Percentiles rank a stretch among this genome's conserved stretches.
phyloP scores from a whole-genome alignment of 139 green algal species.

The Tetratostichococcus sp. region DNA sequence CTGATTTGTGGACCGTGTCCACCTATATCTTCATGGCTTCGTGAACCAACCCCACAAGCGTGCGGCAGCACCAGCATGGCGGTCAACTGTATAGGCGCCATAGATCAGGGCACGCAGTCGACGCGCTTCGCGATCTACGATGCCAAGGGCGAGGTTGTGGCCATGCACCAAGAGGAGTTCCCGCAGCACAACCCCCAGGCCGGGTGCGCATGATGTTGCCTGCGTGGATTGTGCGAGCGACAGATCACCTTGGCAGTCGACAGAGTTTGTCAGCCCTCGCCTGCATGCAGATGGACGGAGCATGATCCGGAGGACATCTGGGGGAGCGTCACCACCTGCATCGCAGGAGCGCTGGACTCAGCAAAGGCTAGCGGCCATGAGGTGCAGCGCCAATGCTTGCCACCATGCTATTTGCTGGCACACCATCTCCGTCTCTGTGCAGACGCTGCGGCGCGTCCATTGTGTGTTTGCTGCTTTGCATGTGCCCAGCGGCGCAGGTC shows the following conservation, averaged over 20 bases:
- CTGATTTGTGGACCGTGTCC: no score
- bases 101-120: slow-evolving; percentile 92
- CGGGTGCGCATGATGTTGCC: no score
- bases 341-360: slow-evolving; percentile 47
- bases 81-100: slow-evolving; percentile 50
- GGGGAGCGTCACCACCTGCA: slow-evolving; percentile 55
- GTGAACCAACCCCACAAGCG: no score
- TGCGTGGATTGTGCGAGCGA: no score
- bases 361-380: slow-evolving; percentile 10
- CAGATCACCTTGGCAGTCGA: no score
- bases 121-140: slow-evolving; percentile 87
- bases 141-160: slow-evolving; percentile 36
- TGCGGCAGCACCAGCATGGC: not conserved
- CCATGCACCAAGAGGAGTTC: slow-evolving; percentile 66
- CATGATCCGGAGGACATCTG: slow-evolving; percentile 87
- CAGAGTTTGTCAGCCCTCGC: not conserved
- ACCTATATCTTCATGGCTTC: no score
- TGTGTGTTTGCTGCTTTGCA: no score
- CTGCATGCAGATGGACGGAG: slow-evolving; percentile 81
- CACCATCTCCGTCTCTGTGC: no score
- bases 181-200: slow-evolving; percentile 65
- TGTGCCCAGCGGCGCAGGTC: no score
- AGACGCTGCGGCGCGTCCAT: no score
- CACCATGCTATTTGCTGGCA: no score
- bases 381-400: no score